These are phyloP conservation scores for Cordyceps tenuipes DNA, from an alignment of 2,329 filamentous ascomycete genomes.

Conservation along the genomic window DNA sequence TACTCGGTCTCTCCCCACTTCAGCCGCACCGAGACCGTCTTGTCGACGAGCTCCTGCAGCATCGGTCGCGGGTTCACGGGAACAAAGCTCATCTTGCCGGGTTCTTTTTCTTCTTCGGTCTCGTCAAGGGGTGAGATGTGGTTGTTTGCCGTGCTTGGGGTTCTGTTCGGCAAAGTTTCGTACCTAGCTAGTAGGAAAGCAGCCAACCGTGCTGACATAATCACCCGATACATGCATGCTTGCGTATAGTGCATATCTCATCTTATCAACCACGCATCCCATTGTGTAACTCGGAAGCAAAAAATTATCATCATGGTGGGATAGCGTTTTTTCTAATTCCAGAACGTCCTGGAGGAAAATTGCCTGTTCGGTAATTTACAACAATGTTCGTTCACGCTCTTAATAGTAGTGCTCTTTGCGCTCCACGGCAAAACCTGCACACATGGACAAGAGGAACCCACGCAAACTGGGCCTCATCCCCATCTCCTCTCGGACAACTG, in stretches of 20 bases:
- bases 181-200: constrained; percentile 7
- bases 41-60: constrained; percentile 88
- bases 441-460: neutral
- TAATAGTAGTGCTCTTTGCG: neutral
- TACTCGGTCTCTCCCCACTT: constrained; percentile 99
- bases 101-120: neutral
- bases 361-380: too few relatives aligned
- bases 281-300: too few relatives aligned
- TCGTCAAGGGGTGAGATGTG: neutral
- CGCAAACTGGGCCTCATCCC: neutral
- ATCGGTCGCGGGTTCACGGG: constrained; percentile 95
- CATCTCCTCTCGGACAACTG: neutral
- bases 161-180: neutral
- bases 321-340: too few relatives aligned
- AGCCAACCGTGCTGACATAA: constrained; percentile 4
- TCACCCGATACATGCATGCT: neutral
- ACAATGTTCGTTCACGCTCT: too few relatives aligned
- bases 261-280: neutral
- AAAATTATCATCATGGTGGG: too few relatives aligned
- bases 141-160: neutral
- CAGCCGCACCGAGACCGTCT: constrained; percentile 81
- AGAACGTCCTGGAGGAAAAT: too few relatives aligned
- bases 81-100: constrained; percentile 52
- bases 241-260: neutral
- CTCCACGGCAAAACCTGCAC: neutral